phyloP scores from a whole-genome alignment of 2,329 filamentous ascomycete species.

The Amauroascus verrucosus region DNA sequence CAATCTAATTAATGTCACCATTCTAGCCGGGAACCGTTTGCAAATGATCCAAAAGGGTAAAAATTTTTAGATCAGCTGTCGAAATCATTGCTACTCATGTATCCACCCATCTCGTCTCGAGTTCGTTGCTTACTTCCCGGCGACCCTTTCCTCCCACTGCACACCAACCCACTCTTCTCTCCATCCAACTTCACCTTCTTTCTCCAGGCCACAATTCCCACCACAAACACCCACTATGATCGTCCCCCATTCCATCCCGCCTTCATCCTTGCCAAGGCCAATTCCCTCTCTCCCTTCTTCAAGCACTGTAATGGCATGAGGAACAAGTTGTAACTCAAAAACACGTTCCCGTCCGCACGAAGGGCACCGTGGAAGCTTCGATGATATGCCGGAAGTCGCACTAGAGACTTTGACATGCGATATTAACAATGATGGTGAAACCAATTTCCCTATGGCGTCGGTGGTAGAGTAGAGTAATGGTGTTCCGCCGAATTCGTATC shows the following conservation, averaged over 20 bases:
- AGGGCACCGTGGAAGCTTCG: conserved; percentile 60
- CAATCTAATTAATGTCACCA: background rate
- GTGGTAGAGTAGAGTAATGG: conserved; percentile 71
- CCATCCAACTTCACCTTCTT: conserved; percentile 60
- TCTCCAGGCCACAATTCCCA: conserved; percentile 60
- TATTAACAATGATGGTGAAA: conserved; percentile 34
- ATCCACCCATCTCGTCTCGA: background rate
- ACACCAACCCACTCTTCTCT: conserved; percentile 95
- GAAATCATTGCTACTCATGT: background rate
- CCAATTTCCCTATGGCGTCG: conserved; percentile 60
- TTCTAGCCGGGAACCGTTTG: background rate
- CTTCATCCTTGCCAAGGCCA: conserved; percentile 52
- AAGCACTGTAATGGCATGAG: conserved; percentile 78
- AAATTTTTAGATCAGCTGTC: too few species aligned
- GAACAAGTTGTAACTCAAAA: conserved; percentile 88
- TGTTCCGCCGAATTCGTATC: conserved; percentile 64
- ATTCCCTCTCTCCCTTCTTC: conserved; percentile 57
- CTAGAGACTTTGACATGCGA: conserved; percentile 20
- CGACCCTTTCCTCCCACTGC: conserved; percentile 76
- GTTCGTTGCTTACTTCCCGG: background rate
- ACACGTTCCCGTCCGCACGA: conserved; percentile 65
- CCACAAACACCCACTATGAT: conserved; percentile 78
- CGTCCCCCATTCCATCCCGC: conserved; percentile 96
- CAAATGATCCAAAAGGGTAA: background rate
- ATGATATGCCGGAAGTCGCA: conserved; percentile 20